Percentiles rank a stretch among this genome's conserved stretches.
phyloP scores from a whole-genome alignment of 345 rosid genomes.

The Linum lewisii region DNA sequence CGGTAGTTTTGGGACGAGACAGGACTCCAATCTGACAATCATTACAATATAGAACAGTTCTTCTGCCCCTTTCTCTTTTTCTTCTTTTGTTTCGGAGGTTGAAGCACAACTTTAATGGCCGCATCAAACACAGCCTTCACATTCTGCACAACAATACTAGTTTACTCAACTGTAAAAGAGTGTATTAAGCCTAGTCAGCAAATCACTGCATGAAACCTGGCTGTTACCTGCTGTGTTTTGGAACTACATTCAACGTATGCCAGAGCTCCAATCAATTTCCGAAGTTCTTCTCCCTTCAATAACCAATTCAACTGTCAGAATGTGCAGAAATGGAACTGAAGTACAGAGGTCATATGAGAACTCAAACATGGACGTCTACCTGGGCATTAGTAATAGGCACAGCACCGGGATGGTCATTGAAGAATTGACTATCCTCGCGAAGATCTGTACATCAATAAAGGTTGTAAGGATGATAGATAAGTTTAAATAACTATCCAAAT shows the following conservation, averaged over 20 bases:
- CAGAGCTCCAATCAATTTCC: slow-evolving; percentile 23
- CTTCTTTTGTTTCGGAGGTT: slow-evolving; percentile 28
- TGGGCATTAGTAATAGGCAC: slow-evolving; percentile 70
- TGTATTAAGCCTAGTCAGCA: neutral
- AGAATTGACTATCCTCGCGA: slow-evolving; percentile 86
- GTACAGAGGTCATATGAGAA: neutral
- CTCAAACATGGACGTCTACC: slow-evolving; percentile 19
- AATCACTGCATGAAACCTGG: neutral
- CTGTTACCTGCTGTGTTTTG: slow-evolving; percentile 21
- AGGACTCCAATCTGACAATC: neutral
- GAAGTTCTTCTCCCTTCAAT: slow-evolving; percentile 23
- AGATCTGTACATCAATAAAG: slow-evolving; percentile 41
- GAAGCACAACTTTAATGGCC: slow-evolving; percentile 24
- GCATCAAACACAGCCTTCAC: slow-evolving; percentile 28
- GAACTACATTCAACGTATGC: slow-evolving; percentile 26
- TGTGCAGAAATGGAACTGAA: neutral
- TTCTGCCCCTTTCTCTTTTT: slow-evolving; percentile 21
- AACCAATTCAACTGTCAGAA: neutral
- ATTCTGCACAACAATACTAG: slow-evolving; percentile 12
- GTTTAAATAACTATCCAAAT: neutral
- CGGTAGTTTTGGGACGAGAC: neutral
- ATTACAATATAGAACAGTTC: slow-evolving; percentile 19
- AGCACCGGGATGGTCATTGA: slow-evolving; percentile 85
- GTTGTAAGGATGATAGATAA: neutral
- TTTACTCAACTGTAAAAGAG: neutral